phyloP scores from a whole-genome alignment of 2,329 filamentous ascomycete genomes.

The Hypoxylon sp. region DNA sequence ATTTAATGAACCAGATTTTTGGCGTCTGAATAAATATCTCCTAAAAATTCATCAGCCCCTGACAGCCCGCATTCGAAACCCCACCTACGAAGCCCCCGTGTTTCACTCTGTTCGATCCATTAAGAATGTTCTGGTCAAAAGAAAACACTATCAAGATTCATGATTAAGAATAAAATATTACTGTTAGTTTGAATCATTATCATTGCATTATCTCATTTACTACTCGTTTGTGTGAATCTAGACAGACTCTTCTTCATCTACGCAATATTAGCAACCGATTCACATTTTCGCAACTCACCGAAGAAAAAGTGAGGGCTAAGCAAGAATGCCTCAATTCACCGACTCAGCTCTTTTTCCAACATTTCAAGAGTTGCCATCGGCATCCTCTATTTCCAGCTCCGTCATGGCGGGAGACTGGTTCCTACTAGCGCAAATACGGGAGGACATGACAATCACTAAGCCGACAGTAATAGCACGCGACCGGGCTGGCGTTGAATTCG shows the following conservation, averaged over 20 bases:
- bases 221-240: too few relatives aligned
- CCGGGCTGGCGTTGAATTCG: conserved; percentile 51
- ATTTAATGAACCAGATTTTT: too few relatives aligned
- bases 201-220: too few relatives aligned
- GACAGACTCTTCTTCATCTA: too few relatives aligned
- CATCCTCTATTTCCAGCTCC: conserved; percentile 4
- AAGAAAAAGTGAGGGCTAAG: background rate
- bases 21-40: too few relatives aligned
- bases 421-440: conserved; percentile 46
- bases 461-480: conserved; percentile 58
- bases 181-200: too few relatives aligned
- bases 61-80: too few relatives aligned
- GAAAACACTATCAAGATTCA: background rate
- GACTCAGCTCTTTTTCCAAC: conserved; percentile 25
- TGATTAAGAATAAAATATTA: background rate
- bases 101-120: too few relatives aligned
- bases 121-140: background rate
- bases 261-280: background rate
- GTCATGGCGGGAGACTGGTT: conserved; percentile 38
- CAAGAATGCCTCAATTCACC: conserved; percentile 32
- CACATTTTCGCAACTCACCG: background rate
- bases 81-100: too few relatives aligned
- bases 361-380: conserved; percentile 29
- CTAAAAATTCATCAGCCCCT: too few relatives aligned
- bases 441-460: conserved; percentile 56